A percentile compares a stretch with the other conserved stretches of the same genome.
phyloP scores from a whole-genome alignment of 257 asterid species.

The Handroanthus guayacan region DNA sequence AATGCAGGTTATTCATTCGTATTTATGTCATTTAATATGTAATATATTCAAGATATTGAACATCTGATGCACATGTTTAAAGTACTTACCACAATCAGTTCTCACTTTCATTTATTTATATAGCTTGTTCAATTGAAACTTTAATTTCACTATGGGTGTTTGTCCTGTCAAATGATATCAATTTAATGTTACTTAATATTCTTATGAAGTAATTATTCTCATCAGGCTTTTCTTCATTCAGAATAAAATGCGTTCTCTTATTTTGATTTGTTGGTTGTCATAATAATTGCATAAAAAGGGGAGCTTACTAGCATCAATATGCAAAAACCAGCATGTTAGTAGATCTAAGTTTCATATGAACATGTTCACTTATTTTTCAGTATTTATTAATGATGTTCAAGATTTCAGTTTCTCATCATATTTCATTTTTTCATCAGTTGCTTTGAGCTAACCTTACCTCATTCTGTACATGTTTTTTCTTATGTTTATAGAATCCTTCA shows the following conservation, averaged over 20 bases:
- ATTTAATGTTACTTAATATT: background rate
- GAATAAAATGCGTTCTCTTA: background rate
- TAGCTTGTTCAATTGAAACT: background rate
- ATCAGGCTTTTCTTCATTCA: background rate
- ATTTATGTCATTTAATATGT: background rate
- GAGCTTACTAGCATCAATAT: background rate
- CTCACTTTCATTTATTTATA: conserved; percentile 9
- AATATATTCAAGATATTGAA: background rate
- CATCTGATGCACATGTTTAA: background rate
- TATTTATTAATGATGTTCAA: background rate
- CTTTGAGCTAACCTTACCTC: background rate
- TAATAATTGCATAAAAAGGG: background rate
- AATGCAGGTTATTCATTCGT: background rate
- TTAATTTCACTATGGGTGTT: background rate
- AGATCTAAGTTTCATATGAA: background rate
- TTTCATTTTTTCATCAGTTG: background rate
- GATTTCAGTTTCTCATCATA: background rate
- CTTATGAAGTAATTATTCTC: background rate
- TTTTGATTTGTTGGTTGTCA: background rate
- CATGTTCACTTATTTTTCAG: too few species aligned
- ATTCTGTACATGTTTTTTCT: background rate
- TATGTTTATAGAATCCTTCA: background rate
- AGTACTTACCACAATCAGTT: background rate
- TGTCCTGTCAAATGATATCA: background rate
- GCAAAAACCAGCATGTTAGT: background rate